Evolutionary conservation across 2,329 filamentous ascomycete genomes (phyloP).

Genomic region (Colletotrichum sp.): DNA sequence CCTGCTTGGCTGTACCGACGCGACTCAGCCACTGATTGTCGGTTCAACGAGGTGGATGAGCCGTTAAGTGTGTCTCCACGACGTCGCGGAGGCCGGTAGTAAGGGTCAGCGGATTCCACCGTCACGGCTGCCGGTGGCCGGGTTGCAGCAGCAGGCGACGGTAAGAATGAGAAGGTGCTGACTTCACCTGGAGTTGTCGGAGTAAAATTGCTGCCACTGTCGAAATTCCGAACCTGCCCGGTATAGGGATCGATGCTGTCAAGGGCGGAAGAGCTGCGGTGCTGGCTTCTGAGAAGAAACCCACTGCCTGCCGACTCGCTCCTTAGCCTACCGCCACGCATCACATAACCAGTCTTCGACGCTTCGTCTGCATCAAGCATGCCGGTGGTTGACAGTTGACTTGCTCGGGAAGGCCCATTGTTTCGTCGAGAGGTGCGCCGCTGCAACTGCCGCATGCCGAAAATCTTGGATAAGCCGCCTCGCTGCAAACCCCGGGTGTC

Average conservation of each 20-base stretch:
- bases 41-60: conserved; percentile 34
- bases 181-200: conserved; percentile 76
- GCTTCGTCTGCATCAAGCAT: conserved; percentile 76
- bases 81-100: conserved; percentile 83
- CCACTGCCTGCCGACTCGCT: conserved; percentile 66
- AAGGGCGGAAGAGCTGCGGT: conserved; percentile 59
- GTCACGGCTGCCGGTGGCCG: conserved; percentile 44
- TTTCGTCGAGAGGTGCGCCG: conserved; percentile 69
- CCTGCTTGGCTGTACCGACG: conserved; percentile 42
- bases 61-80: conserved; percentile 64
- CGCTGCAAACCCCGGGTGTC: conserved; percentile 70
- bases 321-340: conserved; percentile 58
- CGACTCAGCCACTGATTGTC: conserved; percentile 33
- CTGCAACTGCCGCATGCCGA: conserved; percentile 88
- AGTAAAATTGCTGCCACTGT: conserved; percentile 68
- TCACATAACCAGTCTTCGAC: conserved; percentile 63
- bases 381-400: conserved; percentile 79
- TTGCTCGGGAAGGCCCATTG: conserved; percentile 70
- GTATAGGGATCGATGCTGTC: conserved; percentile 55
- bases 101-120: conserved; percentile 71
- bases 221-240: conserved; percentile 50
- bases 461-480: conserved; percentile 87
- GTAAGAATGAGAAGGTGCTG: conserved; percentile 74
- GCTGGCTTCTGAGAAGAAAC: conserved; percentile 43
- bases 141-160: conserved; percentile 56